A percentile compares a stretch with the other conserved stretches of the same genome.
Conservation (phyloP, 1,139 yeast genomes). For the Yamadazyma diospyri region DNA sequence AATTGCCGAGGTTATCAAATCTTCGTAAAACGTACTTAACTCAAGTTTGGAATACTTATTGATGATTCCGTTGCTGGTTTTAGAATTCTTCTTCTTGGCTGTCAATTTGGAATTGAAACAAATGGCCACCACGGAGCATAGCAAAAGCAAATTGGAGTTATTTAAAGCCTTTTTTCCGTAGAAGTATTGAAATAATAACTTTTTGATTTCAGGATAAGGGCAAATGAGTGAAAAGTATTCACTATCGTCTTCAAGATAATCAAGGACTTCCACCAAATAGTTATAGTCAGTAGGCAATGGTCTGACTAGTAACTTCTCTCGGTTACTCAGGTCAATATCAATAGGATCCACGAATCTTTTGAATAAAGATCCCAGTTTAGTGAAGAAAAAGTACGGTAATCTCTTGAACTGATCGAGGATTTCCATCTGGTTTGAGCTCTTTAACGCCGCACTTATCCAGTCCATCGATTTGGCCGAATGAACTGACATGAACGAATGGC, state of each 20-base stretch:
- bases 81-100: slow-evolving; percentile 14
- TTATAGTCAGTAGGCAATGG: slow-evolving; percentile 28
- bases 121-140: slow-evolving; percentile 8
- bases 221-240: slow-evolving; percentile 13
- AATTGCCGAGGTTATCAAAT: slow-evolving; percentile 31
- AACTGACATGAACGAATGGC: slow-evolving; percentile 38
- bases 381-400: slow-evolving; percentile 26
- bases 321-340: slow-evolving; percentile 19
- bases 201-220: slow-evolving; percentile 16
- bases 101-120: slow-evolving; percentile 7
- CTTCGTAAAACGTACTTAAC: slow-evolving; percentile 18
- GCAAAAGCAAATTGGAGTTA: slow-evolving; percentile 10
- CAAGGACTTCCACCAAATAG: slow-evolving; percentile 22
- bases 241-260: slow-evolving; percentile 15
- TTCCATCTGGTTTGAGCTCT: slow-evolving; percentile 18
- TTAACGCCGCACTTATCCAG: slow-evolving; percentile 30
- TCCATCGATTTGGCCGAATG: slow-evolving; percentile 34
- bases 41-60: slow-evolving; percentile 9
- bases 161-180: slow-evolving; percentile 6
- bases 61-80: not conserved
- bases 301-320: slow-evolving; percentile 18
- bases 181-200: slow-evolving; percentile 23
- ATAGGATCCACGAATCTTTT: slow-evolving; percentile 36
- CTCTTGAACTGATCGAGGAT: slow-evolving; percentile 28
- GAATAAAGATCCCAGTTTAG: slow-evolving; percentile 19